Evolutionary conservation across 805 yeast species (phyloP).

Genomic region (Lipomyces japonicus): DNA sequence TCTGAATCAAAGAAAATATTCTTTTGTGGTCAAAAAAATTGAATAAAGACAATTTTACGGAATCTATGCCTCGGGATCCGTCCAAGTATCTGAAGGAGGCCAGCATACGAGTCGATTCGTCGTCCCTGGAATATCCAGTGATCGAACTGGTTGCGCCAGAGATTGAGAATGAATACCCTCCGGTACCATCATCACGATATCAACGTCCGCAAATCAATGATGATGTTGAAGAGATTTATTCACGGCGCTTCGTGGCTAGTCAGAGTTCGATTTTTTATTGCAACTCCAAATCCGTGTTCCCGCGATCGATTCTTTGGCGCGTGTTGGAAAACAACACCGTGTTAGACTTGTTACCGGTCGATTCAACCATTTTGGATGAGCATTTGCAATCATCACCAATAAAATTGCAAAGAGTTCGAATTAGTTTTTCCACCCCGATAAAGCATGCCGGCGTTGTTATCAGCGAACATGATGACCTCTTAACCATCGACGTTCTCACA

Average conservation of each 20-base stretch:
- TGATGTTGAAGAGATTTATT: constrained; percentile 21
- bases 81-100: constrained; percentile 19
- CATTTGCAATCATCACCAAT: neutral
- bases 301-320: constrained; percentile 24
- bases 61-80: too few species aligned
- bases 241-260: constrained; percentile 8
- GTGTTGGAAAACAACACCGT: constrained; percentile 14
- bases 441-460: constrained; percentile 17
- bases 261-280: constrained; percentile 14
- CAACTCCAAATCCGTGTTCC: constrained; percentile 5
- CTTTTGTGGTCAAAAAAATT: too few species aligned
- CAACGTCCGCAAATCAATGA: neutral
- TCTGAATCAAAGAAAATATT: too few species aligned
- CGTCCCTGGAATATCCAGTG: constrained; percentile 10
- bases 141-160: constrained; percentile 22
- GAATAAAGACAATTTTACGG: too few species aligned
- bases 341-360: constrained; percentile 19
- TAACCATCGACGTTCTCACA: constrained; percentile 20
- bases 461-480: constrained; percentile 5
- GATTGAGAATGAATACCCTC: neutral
- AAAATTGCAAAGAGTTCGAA: constrained; percentile 12
- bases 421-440: constrained; percentile 15
- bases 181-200: neutral
- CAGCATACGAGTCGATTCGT: constrained; percentile 11
- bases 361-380: constrained; percentile 6